phyloP scores from a whole-genome alignment of 768 basidiomycete species.

The Pholiota microspora region DNA sequence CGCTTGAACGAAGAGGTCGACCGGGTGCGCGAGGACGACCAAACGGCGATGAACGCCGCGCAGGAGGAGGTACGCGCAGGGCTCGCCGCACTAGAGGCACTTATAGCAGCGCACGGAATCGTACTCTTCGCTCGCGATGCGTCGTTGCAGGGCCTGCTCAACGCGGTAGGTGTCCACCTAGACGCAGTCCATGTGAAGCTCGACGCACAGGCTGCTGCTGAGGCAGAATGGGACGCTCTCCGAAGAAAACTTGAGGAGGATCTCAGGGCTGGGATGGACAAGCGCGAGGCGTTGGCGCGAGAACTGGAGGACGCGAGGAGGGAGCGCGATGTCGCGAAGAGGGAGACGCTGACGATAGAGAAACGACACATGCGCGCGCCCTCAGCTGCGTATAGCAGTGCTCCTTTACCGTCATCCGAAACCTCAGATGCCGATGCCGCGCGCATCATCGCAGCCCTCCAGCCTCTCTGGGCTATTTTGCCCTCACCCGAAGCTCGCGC shows the following conservation, averaged over 20 bases:
- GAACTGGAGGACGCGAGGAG: conserved; percentile 54
- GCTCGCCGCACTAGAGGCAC: conserved; percentile 40
- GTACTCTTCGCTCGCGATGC: conserved; percentile 50
- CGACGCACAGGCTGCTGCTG: conserved; percentile 37
- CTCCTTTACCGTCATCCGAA: conserved; percentile 26
- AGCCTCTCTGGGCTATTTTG: conserved; percentile 76
- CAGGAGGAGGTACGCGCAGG: conserved; percentile 26
- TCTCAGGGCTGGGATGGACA: conserved; percentile 42
- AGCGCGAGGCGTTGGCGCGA: conserved; percentile 41
- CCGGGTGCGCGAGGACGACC: conserved; percentile 36
- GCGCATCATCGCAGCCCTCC: conserved; percentile 59
- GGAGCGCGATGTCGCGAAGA: conserved; percentile 46
- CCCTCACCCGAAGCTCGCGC: conserved; percentile 85
- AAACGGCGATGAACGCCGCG: conserved; percentile 27
- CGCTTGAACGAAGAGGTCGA: conserved; percentile 51
- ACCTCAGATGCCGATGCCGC: conserved; percentile 41
- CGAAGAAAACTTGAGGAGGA: conserved; percentile 50
- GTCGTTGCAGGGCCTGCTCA: conserved; percentile 47
- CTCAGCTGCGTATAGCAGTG: conserved; percentile 15
- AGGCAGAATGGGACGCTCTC: conserved; percentile 46
- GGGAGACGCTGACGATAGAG: neutral
- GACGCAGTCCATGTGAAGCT: conserved; percentile 44
- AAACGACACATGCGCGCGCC: conserved; percentile 9
- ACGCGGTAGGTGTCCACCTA: conserved; percentile 51
- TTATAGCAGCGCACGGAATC: conserved; percentile 59